A percentile compares a stretch with the other conserved stretches of the same genome.
These are phyloP conservation scores for Ganoderma leucocontextum DNA, from an alignment of 1,284 basidiomycete genomes.

Conservation along the genomic window DNA sequence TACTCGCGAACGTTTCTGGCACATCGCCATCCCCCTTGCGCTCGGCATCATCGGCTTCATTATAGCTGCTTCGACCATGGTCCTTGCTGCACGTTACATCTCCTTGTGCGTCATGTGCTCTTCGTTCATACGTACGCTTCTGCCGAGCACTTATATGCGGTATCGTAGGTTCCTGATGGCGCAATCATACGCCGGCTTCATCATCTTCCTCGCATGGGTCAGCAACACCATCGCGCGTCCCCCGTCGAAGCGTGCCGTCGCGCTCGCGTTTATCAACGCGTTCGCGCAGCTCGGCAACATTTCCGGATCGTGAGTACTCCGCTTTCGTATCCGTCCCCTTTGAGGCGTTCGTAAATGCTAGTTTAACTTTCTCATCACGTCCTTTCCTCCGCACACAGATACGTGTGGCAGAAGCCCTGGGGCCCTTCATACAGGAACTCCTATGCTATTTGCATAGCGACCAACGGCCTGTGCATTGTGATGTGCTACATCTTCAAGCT, in stretches of 20 bases:
- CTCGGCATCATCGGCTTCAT: slow-evolving; percentile 78
- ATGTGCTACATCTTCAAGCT: slow-evolving; percentile 64
- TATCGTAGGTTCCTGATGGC: slow-evolving; percentile 75
- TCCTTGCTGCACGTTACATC: slow-evolving; percentile 71
- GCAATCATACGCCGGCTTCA: slow-evolving; percentile 75
- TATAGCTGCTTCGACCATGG: slow-evolving; percentile 77
- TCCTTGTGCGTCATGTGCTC: slow-evolving; percentile 60
- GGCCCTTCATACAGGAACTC: slow-evolving; percentile 52
- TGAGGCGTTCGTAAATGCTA: too few species aligned
- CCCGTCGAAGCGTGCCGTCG: slow-evolving; percentile 80
- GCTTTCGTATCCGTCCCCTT: background rate
- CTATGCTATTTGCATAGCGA: slow-evolving; percentile 62
- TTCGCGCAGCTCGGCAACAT: slow-evolving; percentile 81
- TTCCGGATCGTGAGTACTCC: slow-evolving; percentile 68
- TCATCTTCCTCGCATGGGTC: slow-evolving; percentile 76
- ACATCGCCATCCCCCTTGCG: slow-evolving; percentile 61
- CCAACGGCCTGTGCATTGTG: slow-evolving; percentile 52
- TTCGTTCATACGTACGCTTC: background rate
- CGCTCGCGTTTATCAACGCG: slow-evolving; percentile 77
- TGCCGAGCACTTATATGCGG: slow-evolving; percentile 4
- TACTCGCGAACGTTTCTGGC: slow-evolving; percentile 65
- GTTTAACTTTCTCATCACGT: background rate
- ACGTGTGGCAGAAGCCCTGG: slow-evolving; percentile 52
- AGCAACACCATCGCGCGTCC: slow-evolving; percentile 73
- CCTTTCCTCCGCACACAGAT: slow-evolving; percentile 32